A percentile compares a stretch with the other conserved stretches of the same genome.
These are phyloP conservation scores for Cadophora sp. DNA, from an alignment of 2,329 filamentous ascomycete species.

Conservation along the genomic window DNA sequence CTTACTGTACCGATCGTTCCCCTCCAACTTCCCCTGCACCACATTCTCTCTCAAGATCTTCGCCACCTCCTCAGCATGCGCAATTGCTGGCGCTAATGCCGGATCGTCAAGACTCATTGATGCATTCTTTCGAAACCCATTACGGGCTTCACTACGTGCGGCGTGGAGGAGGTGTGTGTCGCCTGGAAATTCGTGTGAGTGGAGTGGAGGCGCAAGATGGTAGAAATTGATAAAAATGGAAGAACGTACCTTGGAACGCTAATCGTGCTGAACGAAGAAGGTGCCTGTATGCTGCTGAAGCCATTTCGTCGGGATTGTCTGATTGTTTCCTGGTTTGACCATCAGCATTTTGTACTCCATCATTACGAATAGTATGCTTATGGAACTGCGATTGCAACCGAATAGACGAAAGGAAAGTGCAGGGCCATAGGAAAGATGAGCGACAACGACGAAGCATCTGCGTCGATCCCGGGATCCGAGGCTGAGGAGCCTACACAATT, in stretches of 20 bases:
- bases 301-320: slow-evolving; percentile 53
- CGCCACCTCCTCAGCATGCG: slow-evolving; percentile 84
- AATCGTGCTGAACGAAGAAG: slow-evolving; percentile 81
- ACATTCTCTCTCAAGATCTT: slow-evolving; percentile 82
- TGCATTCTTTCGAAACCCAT: slow-evolving; percentile 74
- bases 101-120: slow-evolving; percentile 62
- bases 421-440: neutral
- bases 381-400: neutral
- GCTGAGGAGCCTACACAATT: too few species aligned
- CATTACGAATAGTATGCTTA: neutral
- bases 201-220: neutral
- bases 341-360: neutral
- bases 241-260: slow-evolving; percentile 76
- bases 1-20: slow-evolving; percentile 66
- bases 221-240: slow-evolving; percentile 11
- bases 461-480: neutral
- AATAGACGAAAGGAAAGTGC: neutral
- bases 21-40: slow-evolving; percentile 75
- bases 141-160: slow-evolving; percentile 75
- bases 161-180: slow-evolving; percentile 73
- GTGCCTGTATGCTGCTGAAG: slow-evolving; percentile 79
- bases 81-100: slow-evolving; percentile 68
- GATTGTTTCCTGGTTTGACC: slow-evolving; percentile 22
- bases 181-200: slow-evolving; percentile 56
- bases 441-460: neutral